phyloP scores from a whole-genome alignment of 805 yeast genomes.

The Cyberlindnera euphorbiiphila region DNA sequence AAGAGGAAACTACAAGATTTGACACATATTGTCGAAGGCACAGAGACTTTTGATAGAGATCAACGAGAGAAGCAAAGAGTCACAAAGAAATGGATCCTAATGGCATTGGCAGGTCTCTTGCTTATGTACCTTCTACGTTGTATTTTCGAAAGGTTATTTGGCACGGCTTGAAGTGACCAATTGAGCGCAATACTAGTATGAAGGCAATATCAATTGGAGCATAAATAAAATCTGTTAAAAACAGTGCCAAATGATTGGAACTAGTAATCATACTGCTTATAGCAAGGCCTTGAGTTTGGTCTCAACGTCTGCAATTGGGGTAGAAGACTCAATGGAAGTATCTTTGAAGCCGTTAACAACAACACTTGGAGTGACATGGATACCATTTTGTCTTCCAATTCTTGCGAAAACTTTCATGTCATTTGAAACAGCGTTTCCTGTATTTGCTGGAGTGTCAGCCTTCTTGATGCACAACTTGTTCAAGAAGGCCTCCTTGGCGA shows the following conservation, averaged over 20 bases:
- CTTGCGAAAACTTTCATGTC: constrained; percentile 74
- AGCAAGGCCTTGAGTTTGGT: constrained; percentile 23
- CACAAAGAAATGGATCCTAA: constrained; percentile 6
- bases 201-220: too few relatives aligned
- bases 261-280: neutral
- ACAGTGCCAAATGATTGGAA: neutral
- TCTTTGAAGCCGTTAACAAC: constrained; percentile 63
- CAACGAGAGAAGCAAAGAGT: constrained; percentile 5
- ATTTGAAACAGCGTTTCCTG: constrained; percentile 53
- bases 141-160: too few relatives aligned
- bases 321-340: constrained; percentile 57
- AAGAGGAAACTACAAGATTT: constrained; percentile 16
- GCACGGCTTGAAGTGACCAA: too few relatives aligned
- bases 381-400: constrained; percentile 69
- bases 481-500: constrained; percentile 31
- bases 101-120: neutral
- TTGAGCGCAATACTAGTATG: too few relatives aligned
- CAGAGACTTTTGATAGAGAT: constrained; percentile 8
- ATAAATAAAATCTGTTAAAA: too few relatives aligned
- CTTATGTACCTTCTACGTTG: neutral
- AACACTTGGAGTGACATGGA: constrained; percentile 85
- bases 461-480: constrained; percentile 27
- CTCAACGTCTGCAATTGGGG: constrained; percentile 40
- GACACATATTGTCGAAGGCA: constrained; percentile 10
- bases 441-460: constrained; percentile 34